Evolutionary conservation across 1,284 basidiomycete genomes (phyloP).

Genomic region (Inonotus hispidus): DNA sequence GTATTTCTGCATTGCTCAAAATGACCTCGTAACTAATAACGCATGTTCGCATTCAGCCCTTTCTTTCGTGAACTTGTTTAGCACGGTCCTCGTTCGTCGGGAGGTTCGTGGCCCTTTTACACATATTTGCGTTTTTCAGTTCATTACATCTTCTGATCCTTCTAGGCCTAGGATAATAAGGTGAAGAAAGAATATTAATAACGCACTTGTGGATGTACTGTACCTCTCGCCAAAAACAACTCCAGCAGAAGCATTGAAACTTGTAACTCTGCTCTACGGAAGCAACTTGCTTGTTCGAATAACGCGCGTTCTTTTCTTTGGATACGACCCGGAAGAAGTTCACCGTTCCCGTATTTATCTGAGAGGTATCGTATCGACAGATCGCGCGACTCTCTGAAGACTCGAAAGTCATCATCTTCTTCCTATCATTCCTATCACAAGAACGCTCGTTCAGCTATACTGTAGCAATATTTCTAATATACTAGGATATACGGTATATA

Average conservation of each 20-base stretch:
- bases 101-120: background rate
- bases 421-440: too few relatives aligned
- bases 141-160: too few relatives aligned
- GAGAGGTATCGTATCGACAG: conserved; percentile 28
- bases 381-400: conserved; percentile 29
- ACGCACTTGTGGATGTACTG: conserved; percentile 19
- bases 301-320: conserved; percentile 22
- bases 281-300: conserved; percentile 32
- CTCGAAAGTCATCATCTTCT: conserved; percentile 18
- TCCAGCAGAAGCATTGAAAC: conserved; percentile 27
- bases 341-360: conserved; percentile 23
- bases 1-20: conserved; percentile 41
- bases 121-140: too few relatives aligned
- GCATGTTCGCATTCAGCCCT: conserved; percentile 32
- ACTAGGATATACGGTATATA: too few relatives aligned
- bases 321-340: conserved; percentile 23
- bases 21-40: conserved; percentile 43
- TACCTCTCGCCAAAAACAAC: conserved; percentile 26
- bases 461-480: too few relatives aligned
- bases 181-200: conserved; percentile 25
- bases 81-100: background rate
- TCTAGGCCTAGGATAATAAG: too few relatives aligned
- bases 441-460: too few relatives aligned
- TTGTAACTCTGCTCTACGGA: conserved; percentile 30
- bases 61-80: background rate